Conservation (phyloP, 768 basidiomycete genomes). For the Favolaschia claudopus region DNA sequence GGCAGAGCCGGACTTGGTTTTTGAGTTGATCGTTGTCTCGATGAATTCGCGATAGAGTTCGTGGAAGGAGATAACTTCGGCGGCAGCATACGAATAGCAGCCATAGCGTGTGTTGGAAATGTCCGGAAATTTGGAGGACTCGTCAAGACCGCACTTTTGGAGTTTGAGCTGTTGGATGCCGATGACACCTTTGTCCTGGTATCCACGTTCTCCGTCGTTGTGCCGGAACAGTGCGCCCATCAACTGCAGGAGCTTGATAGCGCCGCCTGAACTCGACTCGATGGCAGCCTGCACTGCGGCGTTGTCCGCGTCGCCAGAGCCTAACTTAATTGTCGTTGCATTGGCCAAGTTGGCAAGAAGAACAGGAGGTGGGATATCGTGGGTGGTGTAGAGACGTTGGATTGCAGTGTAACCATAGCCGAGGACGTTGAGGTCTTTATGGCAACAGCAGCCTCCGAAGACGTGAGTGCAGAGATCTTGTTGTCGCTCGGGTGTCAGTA, state of each 20-base stretch:
- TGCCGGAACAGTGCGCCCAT: conserved; percentile 34
- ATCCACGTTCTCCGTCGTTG: conserved; percentile 35
- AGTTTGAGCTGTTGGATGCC: conserved; percentile 18
- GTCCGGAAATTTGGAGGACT: conserved; percentile 24
- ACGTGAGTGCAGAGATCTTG: conserved; percentile 19
- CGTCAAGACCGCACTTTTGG: conserved; percentile 5
- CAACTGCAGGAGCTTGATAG: conserved; percentile 29
- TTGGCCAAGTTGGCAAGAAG: conserved; percentile 37
- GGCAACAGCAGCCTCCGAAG: conserved; percentile 38
- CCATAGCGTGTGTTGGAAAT: neutral
- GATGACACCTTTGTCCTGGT: conserved; percentile 18
- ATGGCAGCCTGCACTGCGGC: conserved; percentile 21
- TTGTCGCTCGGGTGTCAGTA: neutral
- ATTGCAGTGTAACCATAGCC: conserved; percentile 30
- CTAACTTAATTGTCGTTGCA: conserved; percentile 26
- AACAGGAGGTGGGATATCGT: conserved; percentile 23
- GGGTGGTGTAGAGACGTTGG: conserved; percentile 19
- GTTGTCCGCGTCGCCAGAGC: neutral
- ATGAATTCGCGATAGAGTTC: conserved; percentile 19
- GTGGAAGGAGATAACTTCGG: conserved; percentile 20
- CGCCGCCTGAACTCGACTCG: conserved; percentile 30
- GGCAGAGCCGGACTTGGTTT: conserved; percentile 21
- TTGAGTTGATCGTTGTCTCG: conserved; percentile 11
- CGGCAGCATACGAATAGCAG: conserved; percentile 19
- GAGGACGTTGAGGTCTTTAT: conserved; percentile 40